Evolutionary conservation across 495 filamentous ascomycete species (phyloP), one percentile per base, ranked within the genome.

Genomic region (Penicillium desertorum): DNA sequence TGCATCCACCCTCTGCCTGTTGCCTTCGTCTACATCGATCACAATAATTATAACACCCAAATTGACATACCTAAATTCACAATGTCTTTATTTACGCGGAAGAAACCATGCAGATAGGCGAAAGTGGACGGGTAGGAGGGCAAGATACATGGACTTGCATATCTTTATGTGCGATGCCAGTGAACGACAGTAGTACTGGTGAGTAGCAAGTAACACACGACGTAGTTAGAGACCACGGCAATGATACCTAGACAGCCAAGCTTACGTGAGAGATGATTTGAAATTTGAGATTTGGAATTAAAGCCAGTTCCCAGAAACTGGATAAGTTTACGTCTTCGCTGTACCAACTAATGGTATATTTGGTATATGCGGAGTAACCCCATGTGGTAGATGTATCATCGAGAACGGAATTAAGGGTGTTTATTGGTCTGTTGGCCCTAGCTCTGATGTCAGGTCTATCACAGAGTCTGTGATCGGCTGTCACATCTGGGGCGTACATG

Each of bases 401-500:
- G 32, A 50, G 45, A 11, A 27, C 16, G 9, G 29, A 20, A 39
- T 30, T 27, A 25, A 29, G 16, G 48, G 22, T 19, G 20, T 19
- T 58, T 58, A 61, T 61, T 63, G 63, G 60, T 34, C 27, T n/a
- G 11, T 5, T 5, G 29, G 39, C 45, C 45, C 30, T 45, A 52
- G 45, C 19, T 46, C 19, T 17, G 36, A 49, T 37, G 39, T 16
- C 34, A 53, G 48, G 37, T 51, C 29, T 43, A 56, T 57, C 56
- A 56, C 55, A 56, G 25, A 56, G 12, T 56, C 34, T 16, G 27
- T 27, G 56, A 57, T 57, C 50, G 36, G 41, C 58, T 59, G 56
- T 62, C 64, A 66, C 61, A 60, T 54, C 34, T 61, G 23, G 53
- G 30, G 41, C n/a, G 20, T 46, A 54, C 55, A 57, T 61, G 34